These are phyloP conservation scores for Saxophila tyrrhenica DNA, from an alignment of 495 filamentous ascomycete genomes.

Conservation along the genomic window DNA sequence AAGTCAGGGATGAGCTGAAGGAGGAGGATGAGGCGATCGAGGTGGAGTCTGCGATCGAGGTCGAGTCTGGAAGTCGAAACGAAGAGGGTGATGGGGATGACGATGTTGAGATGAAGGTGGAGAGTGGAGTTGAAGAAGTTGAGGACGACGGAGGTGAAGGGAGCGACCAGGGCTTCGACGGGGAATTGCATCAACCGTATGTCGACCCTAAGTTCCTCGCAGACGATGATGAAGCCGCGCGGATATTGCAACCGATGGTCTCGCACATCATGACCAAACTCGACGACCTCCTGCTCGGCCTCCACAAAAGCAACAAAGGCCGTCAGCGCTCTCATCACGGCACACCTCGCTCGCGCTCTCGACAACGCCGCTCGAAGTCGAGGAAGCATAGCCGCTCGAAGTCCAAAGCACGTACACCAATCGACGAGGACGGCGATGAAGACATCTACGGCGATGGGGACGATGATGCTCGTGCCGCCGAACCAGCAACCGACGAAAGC, in stretches of 20 bases:
- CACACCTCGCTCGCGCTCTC: background rate
- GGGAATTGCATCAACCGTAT: background rate
- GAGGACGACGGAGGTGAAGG: no score
- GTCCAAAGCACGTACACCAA: background rate
- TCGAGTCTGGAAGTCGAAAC: no score
- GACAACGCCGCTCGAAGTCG: background rate
- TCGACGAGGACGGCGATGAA: background rate
- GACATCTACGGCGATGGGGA: background rate
- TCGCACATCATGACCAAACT: slow-evolving; percentile 53
- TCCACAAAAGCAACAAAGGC: slow-evolving; percentile 38
- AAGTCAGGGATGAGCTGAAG: no score
- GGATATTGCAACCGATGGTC: slow-evolving; percentile 40
- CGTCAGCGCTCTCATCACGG: background rate
- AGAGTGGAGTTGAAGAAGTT: slow-evolving; percentile 3
- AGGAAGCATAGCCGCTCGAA: no score
- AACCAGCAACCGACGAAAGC: background rate
- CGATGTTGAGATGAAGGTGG: background rate
- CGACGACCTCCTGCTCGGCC: slow-evolving; percentile 51
- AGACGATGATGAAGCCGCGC: slow-evolving; percentile 12
- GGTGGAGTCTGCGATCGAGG: no score
- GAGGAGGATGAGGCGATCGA: background rate
- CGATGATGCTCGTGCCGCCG: background rate
- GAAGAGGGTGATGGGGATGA: background rate
- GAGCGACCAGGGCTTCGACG: no score
- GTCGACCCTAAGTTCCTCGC: slow-evolving; percentile 3